Conservation (phyloP, 805 yeast genomes). For the Cyberlindnera xishuangbannaensis region DNA sequence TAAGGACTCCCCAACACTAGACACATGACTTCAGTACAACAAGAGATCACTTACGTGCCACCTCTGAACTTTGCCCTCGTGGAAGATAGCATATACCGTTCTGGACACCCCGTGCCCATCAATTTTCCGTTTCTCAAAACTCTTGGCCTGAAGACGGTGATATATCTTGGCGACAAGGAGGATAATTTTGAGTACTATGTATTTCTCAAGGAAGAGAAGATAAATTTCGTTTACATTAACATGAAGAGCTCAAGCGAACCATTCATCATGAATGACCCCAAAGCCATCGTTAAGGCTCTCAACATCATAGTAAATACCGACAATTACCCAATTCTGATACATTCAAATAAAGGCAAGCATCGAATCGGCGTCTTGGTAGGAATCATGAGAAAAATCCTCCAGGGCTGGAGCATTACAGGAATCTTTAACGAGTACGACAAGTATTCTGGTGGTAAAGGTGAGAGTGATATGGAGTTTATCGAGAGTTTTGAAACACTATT, state of each 20-base stretch:
- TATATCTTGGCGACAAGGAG: slow-evolving; percentile 75
- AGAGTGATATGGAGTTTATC: slow-evolving; percentile 83
- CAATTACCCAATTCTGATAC: slow-evolving; percentile 84
- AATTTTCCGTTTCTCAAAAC: slow-evolving; percentile 76
- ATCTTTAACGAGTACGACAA: slow-evolving; percentile 90
- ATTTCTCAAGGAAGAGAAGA: slow-evolving; percentile 55
- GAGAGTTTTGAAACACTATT: slow-evolving; percentile 72
- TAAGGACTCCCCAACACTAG: too few relatives aligned
- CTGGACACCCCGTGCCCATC: slow-evolving; percentile 89
- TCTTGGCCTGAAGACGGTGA: slow-evolving; percentile 68
- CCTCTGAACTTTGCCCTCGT: slow-evolving; percentile 89
- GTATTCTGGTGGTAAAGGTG: slow-evolving; percentile 92
- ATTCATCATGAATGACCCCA: slow-evolving; percentile 52
- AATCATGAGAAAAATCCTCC: slow-evolving; percentile 73
- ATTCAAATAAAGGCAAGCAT: slow-evolving; percentile 95
- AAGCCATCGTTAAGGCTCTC: slow-evolving; percentile 51
- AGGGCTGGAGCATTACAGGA: slow-evolving; percentile 92
- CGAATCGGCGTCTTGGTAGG: slow-evolving; percentile 94
- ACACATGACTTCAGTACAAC: too few relatives aligned
- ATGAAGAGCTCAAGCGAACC: slow-evolving; percentile 77
- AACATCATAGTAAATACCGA: slow-evolving; percentile 51
- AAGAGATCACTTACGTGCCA: slow-evolving; percentile 50
- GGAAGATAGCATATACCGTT: slow-evolving; percentile 79
- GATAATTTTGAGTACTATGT: slow-evolving; percentile 58
- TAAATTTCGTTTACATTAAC: slow-evolving; percentile 51